Evolutionary conservation across 192 early-diverging fungal genomes (phyloP), one percentile per base, ranked within the genome.

Genomic region (Linnemannia schmuckeri): DNA sequence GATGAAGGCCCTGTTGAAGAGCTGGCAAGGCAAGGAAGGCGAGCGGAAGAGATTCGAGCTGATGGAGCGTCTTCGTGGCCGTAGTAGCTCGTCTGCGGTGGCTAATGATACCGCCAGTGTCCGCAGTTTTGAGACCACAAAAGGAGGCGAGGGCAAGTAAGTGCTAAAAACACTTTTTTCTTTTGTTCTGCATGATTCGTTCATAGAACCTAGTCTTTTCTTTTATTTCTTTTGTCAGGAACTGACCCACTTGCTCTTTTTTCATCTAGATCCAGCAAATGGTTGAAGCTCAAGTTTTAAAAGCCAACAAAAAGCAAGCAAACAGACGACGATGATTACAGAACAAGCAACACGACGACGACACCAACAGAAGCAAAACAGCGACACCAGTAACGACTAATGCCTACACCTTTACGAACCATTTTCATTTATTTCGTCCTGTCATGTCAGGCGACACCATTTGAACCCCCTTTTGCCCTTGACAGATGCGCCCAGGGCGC

Each of bases 261-360:
- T 30, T 18, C 40, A 13, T 66, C 3, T 76, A 76, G 75, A 55
- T 78, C 76, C 33, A 78, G 66, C 76, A 78, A 78, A 38, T 78
- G 76, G 76, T 33, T 68, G 33, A 78, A 78, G 30, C 76, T 78
- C 42, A 78, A 78, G 66, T 78, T 78, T 35, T 78, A 78, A 49
- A 18, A 30, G 12, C 15, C 33, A 41, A 22, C 15, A 61, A 52
- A 33, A 66, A 6, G 44, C 38, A 42, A 63, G 15, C 38, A 63
- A 40, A 17, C 9, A 24, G 9, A 41, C 30, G n/a, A 38, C 15
- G n/a, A 40, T 9, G 35, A 37, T n/a, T 40, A 35, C 55, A 66
- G 12, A 6, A 35, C 61, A 33, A 61, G n/a, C 8, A 61, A 61
- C 55, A 61, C 22, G 24, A 27, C 55, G 55, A 61, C 55, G 2